A percentile compares a stretch with the other conserved stretches of the same genome.
Conservation (phyloP, 2,329 filamentous ascomycete genomes). For the Talaromyces funiculosus region DNA sequence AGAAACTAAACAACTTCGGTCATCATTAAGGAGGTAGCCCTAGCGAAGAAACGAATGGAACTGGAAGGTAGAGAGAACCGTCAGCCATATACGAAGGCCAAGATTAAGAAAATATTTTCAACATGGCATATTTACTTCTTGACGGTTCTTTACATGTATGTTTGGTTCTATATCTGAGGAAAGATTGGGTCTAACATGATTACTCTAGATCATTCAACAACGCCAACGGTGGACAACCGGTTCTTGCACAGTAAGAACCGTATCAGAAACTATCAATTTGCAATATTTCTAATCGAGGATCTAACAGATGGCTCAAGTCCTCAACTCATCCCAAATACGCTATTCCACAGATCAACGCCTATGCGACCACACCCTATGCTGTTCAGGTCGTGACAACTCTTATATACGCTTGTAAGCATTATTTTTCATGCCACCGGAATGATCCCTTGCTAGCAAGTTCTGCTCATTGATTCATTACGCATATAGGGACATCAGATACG, state of each 20-base stretch:
- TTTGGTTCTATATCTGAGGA: background rate
- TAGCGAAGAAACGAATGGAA: slow-evolving; percentile 48
- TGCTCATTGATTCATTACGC: background rate
- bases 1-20: background rate
- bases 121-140: slow-evolving; percentile 62
- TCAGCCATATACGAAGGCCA: slow-evolving; percentile 45
- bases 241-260: slow-evolving; percentile 46
- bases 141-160: slow-evolving; percentile 52
- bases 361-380: slow-evolving; percentile 54
- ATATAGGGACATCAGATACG: slow-evolving; percentile 53
- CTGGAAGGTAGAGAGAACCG: slow-evolving; percentile 44
- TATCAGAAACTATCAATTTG: no score
- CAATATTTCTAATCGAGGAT: background rate
- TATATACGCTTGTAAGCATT: slow-evolving; percentile 50
- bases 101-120: slow-evolving; percentile 56
- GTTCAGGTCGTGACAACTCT: slow-evolving; percentile 56
- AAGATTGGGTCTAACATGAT: background rate
- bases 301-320: slow-evolving; percentile 31
- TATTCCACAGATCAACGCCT: slow-evolving; percentile 45
- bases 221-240: slow-evolving; percentile 49
- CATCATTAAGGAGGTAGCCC: slow-evolving; percentile 35
- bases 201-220: slow-evolving; percentile 55
- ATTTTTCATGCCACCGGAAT: background rate
- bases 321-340: slow-evolving; percentile 42
- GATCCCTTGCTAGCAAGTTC: no score